Evolutionary conservation across 2,329 filamentous ascomycete genomes (phyloP), one percentile per base, ranked within the genome.

Genomic region (Lachnellula suecica): DNA sequence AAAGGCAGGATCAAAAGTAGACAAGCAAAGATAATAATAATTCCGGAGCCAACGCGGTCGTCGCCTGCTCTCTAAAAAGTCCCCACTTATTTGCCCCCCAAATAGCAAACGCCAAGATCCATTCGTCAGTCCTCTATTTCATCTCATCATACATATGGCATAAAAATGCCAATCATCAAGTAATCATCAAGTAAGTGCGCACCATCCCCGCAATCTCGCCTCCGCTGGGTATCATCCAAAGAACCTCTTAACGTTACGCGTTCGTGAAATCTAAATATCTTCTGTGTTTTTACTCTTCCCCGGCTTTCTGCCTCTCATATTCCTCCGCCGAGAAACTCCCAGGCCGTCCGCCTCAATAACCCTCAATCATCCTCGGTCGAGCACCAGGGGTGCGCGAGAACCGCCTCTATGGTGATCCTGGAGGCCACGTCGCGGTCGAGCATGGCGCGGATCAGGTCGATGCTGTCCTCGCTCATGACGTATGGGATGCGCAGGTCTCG

Each of bases 401-500:
- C 92, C 68, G 92, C 85, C 54, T 87, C 85, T 63, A 97, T 97
- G n/a, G 86, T 87, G 62, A 91, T 85, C 51, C 94, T 79, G 65
- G 87, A 79, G 60, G 87, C 83, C 9, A 97, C 89, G 68, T 97
- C 88, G 35, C 94, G 85, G 69, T 97, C 85, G 24, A 99, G 83
- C 94, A 99, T 97, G 67, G 85, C 79, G 38, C 91, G 84, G 57
- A 99, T 88, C 47, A 99, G 78, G 63, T 97, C 88, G 60, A 99
- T 95, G 70, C 91, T 96, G 60, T 92, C 88, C 59, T 97, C 91
- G 70, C 90, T 91, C 74, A 93, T 84, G 29, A 88, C 82, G 69
- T 89, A 97, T 0, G 94, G 94, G 24, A 99, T 87, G 44, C 94
- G 84, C 53, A 99, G 77, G 63, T 97, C 93, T 66, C 93, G 92